phyloP scores from a whole-genome alignment of 1,284 basidiomycete genomes.

The Vanrija pseudolonga region DNA sequence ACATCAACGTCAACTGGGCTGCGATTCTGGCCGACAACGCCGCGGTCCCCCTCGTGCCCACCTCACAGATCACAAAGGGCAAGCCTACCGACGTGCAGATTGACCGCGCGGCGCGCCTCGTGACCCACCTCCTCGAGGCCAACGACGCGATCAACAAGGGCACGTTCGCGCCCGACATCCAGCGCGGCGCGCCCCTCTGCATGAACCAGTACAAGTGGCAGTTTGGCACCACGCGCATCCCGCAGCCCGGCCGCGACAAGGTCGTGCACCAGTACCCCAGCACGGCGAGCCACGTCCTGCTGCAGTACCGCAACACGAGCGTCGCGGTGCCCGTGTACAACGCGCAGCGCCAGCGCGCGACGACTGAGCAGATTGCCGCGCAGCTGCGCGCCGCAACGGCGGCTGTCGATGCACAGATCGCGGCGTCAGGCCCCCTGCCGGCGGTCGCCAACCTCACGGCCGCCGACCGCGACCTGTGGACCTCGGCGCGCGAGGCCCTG shows the following conservation, averaged over 20 bases:
- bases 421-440: not conserved
- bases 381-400: constrained; percentile 4
- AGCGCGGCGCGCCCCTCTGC: constrained; percentile 6
- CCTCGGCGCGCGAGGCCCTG: constrained; percentile 6
- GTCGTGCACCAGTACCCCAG: constrained; percentile 4
- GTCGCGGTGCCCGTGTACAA: constrained; percentile 12
- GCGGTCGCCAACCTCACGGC: constrained; percentile 12
- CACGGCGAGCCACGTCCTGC: constrained; percentile 2
- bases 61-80: not conserved
- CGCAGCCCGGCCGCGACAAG: constrained; percentile 5
- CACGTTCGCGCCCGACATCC: constrained; percentile 9
- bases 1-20: constrained; percentile 17
- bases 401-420: constrained; percentile 3
- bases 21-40: constrained; percentile 10
- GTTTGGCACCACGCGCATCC: constrained; percentile 15
- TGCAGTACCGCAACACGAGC: constrained; percentile 6
- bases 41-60: not conserved
- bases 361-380: constrained; percentile 6
- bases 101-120: constrained; percentile 5
- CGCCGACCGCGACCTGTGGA: constrained; percentile 11
- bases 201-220: constrained; percentile 17
- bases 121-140: constrained; percentile 10
- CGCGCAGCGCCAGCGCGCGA: not conserved
- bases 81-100: constrained; percentile 5
- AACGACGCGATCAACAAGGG: constrained; percentile 14